These are phyloP conservation scores for Fragosphaeria purpurea DNA, from an alignment of 2,329 filamentous ascomycete genomes.

Conservation along the genomic window DNA sequence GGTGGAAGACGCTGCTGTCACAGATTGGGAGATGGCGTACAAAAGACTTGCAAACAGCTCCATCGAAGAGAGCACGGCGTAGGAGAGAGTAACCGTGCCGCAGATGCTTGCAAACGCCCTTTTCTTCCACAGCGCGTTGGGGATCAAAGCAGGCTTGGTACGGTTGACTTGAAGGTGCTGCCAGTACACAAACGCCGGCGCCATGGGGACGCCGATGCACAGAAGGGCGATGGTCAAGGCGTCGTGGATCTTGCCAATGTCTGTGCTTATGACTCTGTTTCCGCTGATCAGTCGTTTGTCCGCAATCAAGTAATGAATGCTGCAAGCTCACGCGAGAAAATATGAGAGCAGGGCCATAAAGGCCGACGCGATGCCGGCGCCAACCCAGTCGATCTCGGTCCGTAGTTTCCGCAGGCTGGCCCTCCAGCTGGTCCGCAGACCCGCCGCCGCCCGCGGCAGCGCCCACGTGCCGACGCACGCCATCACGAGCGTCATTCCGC, in stretches of 20 bases:
- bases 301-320: no score
- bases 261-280: no score
- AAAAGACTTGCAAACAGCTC: slow-evolving; percentile 41
- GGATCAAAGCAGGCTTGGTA: slow-evolving; percentile 45
- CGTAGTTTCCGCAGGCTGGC: slow-evolving; percentile 18
- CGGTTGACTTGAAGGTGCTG: slow-evolving; percentile 35
- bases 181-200: slow-evolving; percentile 45
- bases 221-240: slow-evolving; percentile 36
- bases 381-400: slow-evolving; percentile 44
- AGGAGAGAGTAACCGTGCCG: slow-evolving; percentile 35
- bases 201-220: slow-evolving; percentile 27
- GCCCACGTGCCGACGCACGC: slow-evolving; percentile 18
- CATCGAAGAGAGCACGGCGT: slow-evolving; percentile 34
- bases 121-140: slow-evolving; percentile 53
- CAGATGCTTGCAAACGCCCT: slow-evolving; percentile 46
- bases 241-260: slow-evolving; percentile 12
- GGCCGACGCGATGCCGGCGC: slow-evolving; percentile 34
- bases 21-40: slow-evolving; percentile 27
- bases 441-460: slow-evolving; percentile 20
- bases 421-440: neutral
- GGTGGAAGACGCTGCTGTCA: no score
- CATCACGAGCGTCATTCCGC: slow-evolving; percentile 22
- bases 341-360: slow-evolving; percentile 41
- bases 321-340: slow-evolving; percentile 33
- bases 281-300: no score